Conservation (phyloP, 2,329 filamentous ascomycete species). For the Pseudonectria buxi region DNA sequence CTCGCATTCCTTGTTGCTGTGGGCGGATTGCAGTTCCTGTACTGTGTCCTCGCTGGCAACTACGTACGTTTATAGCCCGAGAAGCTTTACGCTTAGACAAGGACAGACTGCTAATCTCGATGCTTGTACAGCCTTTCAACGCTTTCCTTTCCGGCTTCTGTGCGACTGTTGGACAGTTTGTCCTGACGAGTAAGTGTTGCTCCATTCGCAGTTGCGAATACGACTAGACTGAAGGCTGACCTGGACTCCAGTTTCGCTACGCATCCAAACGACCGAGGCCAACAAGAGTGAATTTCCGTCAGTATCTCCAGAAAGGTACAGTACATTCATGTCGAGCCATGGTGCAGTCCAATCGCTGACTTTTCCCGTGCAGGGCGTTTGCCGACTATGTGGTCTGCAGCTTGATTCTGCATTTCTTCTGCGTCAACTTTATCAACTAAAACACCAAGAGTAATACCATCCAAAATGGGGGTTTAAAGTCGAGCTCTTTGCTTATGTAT, state of each 20-base stretch:
- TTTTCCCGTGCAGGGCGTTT: slow-evolving; percentile 64
- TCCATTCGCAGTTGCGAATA: background rate
- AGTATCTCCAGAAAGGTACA: slow-evolving; percentile 74
- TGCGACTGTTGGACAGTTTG: slow-evolving; percentile 93
- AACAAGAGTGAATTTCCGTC: slow-evolving; percentile 72
- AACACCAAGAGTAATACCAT: slow-evolving; percentile 1
- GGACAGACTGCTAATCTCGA: too few species aligned
- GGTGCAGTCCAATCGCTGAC: slow-evolving; percentile 9
- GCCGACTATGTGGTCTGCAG: slow-evolving; percentile 95
- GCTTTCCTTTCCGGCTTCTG: slow-evolving; percentile 94
- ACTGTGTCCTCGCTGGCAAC: slow-evolving; percentile 87
- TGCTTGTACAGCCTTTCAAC: slow-evolving; percentile 89
- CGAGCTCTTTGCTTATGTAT: too few species aligned
- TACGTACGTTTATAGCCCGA: slow-evolving; percentile 70
- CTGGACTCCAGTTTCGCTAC: slow-evolving; percentile 52
- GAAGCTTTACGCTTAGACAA: too few species aligned
- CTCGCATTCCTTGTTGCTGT: slow-evolving; percentile 80
- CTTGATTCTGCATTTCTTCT: slow-evolving; percentile 96
- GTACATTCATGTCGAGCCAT: background rate
- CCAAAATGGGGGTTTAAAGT: background rate
- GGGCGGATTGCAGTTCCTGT: slow-evolving; percentile 85
- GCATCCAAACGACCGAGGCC: slow-evolving; percentile 83
- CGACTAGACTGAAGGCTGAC: slow-evolving; percentile 6
- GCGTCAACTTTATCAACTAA: slow-evolving; percentile 99
- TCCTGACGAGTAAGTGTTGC: slow-evolving; percentile 69